Percentiles rank a stretch among this genome's conserved stretches.
Evolutionary conservation across 2,329 filamentous ascomycete species (phyloP).

Genomic region (Zarea fungicola): DNA sequence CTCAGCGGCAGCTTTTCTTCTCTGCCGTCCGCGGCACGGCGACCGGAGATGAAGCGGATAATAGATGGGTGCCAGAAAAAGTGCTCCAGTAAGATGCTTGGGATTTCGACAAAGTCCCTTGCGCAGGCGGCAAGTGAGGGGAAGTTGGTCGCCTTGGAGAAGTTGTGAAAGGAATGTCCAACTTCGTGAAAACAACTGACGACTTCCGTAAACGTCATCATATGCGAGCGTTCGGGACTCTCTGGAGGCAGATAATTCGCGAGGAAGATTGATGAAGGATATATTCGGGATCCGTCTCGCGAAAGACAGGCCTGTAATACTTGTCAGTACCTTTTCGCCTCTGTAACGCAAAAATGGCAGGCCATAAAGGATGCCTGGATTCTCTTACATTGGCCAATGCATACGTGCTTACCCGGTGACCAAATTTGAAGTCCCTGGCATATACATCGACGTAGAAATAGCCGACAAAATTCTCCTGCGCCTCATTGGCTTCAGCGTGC

Average conservation of each 20-base stretch:
- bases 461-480: not conserved
- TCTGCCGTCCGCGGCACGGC: not conserved
- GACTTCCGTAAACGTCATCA: not conserved
- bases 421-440: not conserved
- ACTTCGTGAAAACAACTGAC: not conserved
- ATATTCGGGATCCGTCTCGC: no score
- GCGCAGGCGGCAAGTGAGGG: not conserved
- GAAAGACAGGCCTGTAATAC: no score
- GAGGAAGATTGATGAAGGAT: no score
- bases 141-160: not conserved
- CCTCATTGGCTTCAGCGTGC: not conserved
- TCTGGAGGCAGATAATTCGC: not conserved
- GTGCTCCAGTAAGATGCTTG: not conserved
- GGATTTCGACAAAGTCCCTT: not conserved
- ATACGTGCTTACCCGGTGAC: not conserved
- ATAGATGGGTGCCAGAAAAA: not conserved
- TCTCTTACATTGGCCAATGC: not conserved
- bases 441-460: not conserved
- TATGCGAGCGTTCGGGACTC: not conserved
- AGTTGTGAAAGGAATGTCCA: not conserved
- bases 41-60: not conserved
- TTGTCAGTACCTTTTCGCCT: no score
- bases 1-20: not conserved
- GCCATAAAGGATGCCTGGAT: no score
- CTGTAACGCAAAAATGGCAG: no score